These are phyloP conservation scores for Acanthamoeba royreba DNA, from an alignment of 208 protist genomes.

Conservation along the genomic window DNA sequence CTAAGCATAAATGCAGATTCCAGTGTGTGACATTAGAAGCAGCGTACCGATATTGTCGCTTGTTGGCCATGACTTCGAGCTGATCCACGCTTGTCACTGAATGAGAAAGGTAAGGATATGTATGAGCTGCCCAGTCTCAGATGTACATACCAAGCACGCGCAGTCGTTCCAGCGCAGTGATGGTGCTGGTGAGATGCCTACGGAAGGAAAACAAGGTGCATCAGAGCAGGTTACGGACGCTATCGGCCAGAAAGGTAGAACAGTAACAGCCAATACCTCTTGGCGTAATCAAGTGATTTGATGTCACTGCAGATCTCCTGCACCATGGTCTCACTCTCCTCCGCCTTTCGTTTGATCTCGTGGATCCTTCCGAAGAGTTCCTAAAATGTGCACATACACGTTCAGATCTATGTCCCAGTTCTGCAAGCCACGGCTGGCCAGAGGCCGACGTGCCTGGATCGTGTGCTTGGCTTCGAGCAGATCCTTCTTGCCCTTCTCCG, in stretches of 20 bases:
- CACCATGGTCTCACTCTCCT: conserved; percentile 91
- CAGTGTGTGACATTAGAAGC: not conserved
- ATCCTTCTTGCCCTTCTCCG: conserved; percentile 81
- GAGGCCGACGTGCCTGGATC: conserved; percentile 65
- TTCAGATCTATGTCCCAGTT: not conserved
- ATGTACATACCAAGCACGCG: not conserved
- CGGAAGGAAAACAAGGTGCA: too few relatives aligned
- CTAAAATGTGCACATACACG: not conserved
- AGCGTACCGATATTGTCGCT: not conserved
- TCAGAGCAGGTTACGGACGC: too few relatives aligned
- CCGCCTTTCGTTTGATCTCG: conserved; percentile 89
- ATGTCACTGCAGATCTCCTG: conserved; percentile 92
- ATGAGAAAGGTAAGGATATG: not conserved
- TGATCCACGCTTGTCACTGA: not conserved
- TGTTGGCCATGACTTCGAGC: conserved; percentile 8
- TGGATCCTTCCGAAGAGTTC: conserved; percentile 86
- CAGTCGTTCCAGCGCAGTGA: conserved; percentile 1
- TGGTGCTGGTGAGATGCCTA: conserved; percentile 13
- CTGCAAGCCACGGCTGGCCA: not conserved
- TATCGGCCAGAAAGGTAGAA: too few relatives aligned
- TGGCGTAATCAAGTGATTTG: conserved; percentile 91
- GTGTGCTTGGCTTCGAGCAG: conserved; percentile 84
- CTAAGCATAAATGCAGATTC: not conserved
- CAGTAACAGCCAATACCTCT: conserved; percentile 80
- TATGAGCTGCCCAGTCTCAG: not conserved